Evolutionary conservation across 2,329 filamentous ascomycete species (phyloP).

Genomic region (Aureobasidium leucospermi): DNA sequence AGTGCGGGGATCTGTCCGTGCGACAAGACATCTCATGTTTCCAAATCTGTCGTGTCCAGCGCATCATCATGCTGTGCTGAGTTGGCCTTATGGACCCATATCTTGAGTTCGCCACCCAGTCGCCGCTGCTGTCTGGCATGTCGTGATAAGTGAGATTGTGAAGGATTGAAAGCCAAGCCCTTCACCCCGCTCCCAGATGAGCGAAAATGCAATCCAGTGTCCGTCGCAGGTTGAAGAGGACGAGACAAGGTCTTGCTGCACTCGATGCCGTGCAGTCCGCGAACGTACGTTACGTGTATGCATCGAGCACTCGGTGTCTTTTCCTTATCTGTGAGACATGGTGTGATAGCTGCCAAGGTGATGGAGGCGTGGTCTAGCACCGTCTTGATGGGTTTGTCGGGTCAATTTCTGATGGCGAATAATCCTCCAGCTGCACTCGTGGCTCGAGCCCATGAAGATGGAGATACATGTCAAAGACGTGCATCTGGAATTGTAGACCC

Average conservation of each 20-base stretch:
- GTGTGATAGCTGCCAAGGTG: not conserved
- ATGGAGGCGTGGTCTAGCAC: not conserved
- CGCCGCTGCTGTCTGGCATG: not conserved
- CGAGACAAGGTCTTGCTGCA: not conserved
- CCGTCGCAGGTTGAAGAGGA: not conserved
- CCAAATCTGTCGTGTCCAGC: not conserved
- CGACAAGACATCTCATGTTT: not conserved
- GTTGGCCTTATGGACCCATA: not conserved
- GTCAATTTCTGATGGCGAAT: not conserved
- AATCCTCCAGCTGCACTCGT: not conserved
- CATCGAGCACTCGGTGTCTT: not conserved
- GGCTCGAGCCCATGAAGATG: not conserved
- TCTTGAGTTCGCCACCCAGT: not conserved
- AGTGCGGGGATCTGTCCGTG: constrained; percentile 11
- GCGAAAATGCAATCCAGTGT: not conserved
- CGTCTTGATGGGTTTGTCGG: not conserved
- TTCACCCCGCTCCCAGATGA: not conserved
- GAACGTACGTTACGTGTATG: not conserved
- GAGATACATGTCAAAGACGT: constrained; percentile 5
- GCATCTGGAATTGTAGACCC: not conserved
- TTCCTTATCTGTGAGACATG: constrained; percentile 2
- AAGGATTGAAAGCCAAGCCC: not conserved
- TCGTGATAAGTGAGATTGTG: not conserved
- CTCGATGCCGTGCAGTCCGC: not conserved
- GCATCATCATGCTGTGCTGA: not conserved